Evolutionary conservation across 2,329 filamentous ascomycete genomes (phyloP).

Genomic region (Neofusicoccum sp.): DNA sequence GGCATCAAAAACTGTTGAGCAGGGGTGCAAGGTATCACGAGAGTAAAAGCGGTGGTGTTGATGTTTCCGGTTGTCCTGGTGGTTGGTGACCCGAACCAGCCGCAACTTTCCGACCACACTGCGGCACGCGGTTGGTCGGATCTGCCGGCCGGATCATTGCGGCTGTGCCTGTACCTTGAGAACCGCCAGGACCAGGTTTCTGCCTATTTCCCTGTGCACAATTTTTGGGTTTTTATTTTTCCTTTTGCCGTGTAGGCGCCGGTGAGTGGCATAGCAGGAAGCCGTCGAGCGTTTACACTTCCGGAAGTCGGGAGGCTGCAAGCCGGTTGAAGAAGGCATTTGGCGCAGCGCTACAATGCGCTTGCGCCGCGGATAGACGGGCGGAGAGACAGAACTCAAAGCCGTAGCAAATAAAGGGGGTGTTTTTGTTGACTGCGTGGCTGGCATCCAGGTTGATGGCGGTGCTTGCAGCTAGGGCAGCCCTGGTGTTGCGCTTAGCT

Average conservation of each 20-base stretch:
- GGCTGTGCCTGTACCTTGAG: slow-evolving; percentile 1
- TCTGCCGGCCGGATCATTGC: background rate
- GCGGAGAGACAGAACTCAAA: background rate
- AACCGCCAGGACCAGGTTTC: background rate
- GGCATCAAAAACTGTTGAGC: background rate
- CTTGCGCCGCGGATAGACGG: slow-evolving; percentile 4
- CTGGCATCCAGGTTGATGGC: background rate
- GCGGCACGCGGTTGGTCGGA: background rate
- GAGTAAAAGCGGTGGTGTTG: background rate
- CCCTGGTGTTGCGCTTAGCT: background rate
- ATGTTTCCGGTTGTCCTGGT: background rate
- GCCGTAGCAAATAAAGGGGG: background rate
- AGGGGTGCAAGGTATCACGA: background rate
- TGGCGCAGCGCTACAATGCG: background rate
- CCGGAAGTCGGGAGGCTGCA: background rate
- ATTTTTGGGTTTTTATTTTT: too few relatives aligned
- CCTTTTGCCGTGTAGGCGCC: background rate
- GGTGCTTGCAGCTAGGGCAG: background rate
- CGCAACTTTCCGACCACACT: background rate
- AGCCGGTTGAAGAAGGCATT: too few relatives aligned
- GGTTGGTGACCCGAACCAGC: background rate
- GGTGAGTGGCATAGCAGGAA: too few relatives aligned
- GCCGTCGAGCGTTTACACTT: background rate
- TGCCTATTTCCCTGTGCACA: background rate
- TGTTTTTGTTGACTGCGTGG: background rate